phyloP scores from a whole-genome alignment of 169 alveolate genomes.

The Plasmodium coatneyi region DNA sequence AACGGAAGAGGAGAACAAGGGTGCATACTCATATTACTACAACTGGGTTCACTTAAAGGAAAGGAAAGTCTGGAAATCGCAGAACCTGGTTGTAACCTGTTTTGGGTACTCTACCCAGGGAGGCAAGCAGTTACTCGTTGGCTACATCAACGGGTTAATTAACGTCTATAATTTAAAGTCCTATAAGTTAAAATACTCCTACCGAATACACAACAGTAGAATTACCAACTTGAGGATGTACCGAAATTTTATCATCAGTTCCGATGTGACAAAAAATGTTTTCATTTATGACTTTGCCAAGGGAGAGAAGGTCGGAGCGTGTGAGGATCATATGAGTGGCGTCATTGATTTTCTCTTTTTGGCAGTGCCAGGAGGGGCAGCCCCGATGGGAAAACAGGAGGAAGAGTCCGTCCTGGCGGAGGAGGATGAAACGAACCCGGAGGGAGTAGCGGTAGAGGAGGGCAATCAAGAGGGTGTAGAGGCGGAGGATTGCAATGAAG shows the following conservation, averaged over 20 bases:
- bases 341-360: slow-evolving; percentile 42
- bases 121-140: slow-evolving; percentile 46
- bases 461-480: no score
- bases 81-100: slow-evolving; percentile 44
- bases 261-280: slow-evolving; percentile 64
- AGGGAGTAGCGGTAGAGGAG: not conserved
- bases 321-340: slow-evolving; percentile 73
- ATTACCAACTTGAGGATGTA: slow-evolving; percentile 55
- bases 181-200: slow-evolving; percentile 35
- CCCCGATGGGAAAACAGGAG: not conserved
- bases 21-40: slow-evolving; percentile 42
- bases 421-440: not conserved
- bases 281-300: slow-evolving; percentile 32
- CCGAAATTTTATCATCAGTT: slow-evolving; percentile 50
- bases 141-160: slow-evolving; percentile 49
- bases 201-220: slow-evolving; percentile 69
- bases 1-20: slow-evolving; percentile 21
- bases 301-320: slow-evolving; percentile 23
- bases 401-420: not conserved
- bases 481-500: not conserved
- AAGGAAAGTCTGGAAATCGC: slow-evolving; percentile 49
- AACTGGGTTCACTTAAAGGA: slow-evolving; percentile 49
- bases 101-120: slow-evolving; percentile 9
- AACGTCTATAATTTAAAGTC: slow-evolving; percentile 49
- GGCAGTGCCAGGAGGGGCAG: slow-evolving; percentile 4